Percentiles rank a stretch among this genome's conserved stretches.
Evolutionary conservation across 768 basidiomycete genomes (phyloP).

Genomic region (Phylloporus sp.): DNA sequence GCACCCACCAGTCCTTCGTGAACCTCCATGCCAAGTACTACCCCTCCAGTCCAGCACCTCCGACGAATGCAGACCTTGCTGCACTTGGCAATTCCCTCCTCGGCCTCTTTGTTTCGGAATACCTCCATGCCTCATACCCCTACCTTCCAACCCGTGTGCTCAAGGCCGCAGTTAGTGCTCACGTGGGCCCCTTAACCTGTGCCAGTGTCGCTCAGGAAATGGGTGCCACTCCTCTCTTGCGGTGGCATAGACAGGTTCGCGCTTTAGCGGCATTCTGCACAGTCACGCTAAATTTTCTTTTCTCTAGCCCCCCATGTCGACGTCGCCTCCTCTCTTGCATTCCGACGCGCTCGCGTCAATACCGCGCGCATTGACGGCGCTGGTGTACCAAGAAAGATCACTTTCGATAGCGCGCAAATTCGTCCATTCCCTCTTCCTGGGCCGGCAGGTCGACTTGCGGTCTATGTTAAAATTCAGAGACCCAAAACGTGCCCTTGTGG

Average conservation of each 20-base stretch:
- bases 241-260: conserved; percentile 76
- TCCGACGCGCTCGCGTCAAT: conserved; percentile 88
- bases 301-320: conserved; percentile 45
- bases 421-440: conserved; percentile 84
- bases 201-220: conserved; percentile 82
- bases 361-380: conserved; percentile 80
- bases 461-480: conserved; percentile 77
- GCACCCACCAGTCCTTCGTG: conserved; percentile 74
- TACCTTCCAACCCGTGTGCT: conserved; percentile 88
- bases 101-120: conserved; percentile 86
- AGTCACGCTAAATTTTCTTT: conserved; percentile 1
- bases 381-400: conserved; percentile 86
- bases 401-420: conserved; percentile 85
- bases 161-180: conserved; percentile 88
- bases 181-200: conserved; percentile 83
- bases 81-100: conserved; percentile 82
- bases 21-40: conserved; percentile 52
- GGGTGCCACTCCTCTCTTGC: conserved; percentile 71
- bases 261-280: not conserved
- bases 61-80: conserved; percentile 73
- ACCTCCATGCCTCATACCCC: conserved; percentile 76
- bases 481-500: conserved; percentile 72
- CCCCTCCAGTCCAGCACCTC: conserved; percentile 49
- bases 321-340: conserved; percentile 55
- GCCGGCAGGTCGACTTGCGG: conserved; percentile 77